Percentiles rank a stretch among this genome's conserved stretches.
Evolutionary conservation across 768 basidiomycete genomes (phyloP).

Genomic region (Suillus weaverae): DNA sequence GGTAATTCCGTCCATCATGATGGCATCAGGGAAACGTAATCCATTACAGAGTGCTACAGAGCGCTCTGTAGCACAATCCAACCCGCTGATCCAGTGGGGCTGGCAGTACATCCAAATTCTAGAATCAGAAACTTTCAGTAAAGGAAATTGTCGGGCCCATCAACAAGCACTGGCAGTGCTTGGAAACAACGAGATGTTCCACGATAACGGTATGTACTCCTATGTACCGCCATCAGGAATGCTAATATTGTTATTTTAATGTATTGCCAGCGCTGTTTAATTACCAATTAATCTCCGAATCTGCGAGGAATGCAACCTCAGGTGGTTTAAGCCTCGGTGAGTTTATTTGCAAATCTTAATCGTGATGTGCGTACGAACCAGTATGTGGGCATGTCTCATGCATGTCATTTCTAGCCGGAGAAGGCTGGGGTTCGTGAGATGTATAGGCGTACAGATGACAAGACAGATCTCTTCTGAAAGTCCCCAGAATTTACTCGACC

Average conservation of each 20-base stretch:
- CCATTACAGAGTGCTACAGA: too few species aligned
- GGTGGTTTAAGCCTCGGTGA: not conserved
- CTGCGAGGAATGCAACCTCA: conserved; percentile 1
- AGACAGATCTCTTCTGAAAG: not conserved
- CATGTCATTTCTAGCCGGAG: conserved; percentile 2
- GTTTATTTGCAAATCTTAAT: not conserved
- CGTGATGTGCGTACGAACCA: not conserved
- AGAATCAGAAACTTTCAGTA: not conserved
- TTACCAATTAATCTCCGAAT: not conserved
- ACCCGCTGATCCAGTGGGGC: too few species aligned
- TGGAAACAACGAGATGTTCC: not conserved
- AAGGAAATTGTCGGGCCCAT: not conserved
- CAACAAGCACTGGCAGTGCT: not conserved
- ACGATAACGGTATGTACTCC: not conserved
- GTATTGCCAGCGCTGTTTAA: not conserved
- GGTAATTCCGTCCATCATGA: not conserved
- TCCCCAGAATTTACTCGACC: not conserved
- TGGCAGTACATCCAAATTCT: not conserved
- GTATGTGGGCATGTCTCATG: not conserved
- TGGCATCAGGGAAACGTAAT: too few species aligned
- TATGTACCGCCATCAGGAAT: not conserved
- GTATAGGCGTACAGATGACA: not conserved
- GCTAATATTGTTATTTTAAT: not conserved
- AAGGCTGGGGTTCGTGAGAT: not conserved
- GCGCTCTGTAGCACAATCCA: too few species aligned